Percentiles rank a stretch among this genome's conserved stretches.
phyloP scores from a whole-genome alignment of 305 asterid genomes.

The Nicotiana rustica region DNA sequence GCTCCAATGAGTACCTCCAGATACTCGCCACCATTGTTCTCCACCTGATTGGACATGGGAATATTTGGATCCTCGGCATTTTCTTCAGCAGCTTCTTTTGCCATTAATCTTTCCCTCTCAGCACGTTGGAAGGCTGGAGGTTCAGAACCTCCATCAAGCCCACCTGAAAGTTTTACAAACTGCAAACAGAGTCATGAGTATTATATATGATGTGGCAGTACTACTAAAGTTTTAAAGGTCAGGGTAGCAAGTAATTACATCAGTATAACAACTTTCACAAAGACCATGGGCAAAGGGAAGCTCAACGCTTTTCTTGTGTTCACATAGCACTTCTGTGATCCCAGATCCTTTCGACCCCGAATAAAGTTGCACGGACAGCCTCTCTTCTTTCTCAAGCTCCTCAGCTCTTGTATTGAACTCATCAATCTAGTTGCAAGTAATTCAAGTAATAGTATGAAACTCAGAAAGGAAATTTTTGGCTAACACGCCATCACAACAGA shows the following conservation, averaged over 20 bases:
- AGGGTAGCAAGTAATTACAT: constrained; percentile 49
- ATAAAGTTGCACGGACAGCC: constrained; percentile 36
- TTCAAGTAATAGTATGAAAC: constrained; percentile 29
- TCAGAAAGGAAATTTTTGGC: constrained; percentile 31
- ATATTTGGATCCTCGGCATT: constrained; percentile 43
- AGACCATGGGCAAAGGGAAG: constrained; percentile 88
- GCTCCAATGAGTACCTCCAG: constrained; percentile 43
- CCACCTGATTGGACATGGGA: constrained; percentile 42
- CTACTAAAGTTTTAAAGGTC: constrained; percentile 8
- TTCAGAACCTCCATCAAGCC: constrained; percentile 79
- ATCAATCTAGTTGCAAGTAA: constrained; percentile 60
- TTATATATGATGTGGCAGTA: neutral
- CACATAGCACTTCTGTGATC: constrained; percentile 69
- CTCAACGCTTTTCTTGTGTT: constrained; percentile 63
- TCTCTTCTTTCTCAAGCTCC: constrained; percentile 62
- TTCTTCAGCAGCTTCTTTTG: constrained; percentile 56
- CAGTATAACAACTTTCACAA: constrained; percentile 68
- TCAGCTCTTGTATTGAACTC: constrained; percentile 71
- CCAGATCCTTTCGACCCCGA: constrained; percentile 48
- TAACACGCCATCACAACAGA: constrained; percentile 5
- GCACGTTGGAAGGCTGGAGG: constrained; percentile 97
- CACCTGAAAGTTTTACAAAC: constrained; percentile 82
- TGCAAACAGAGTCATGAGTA: constrained; percentile 46
- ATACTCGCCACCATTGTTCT: constrained; percentile 37
- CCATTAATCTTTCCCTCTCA: constrained; percentile 65